Percentiles rank a stretch among this genome's conserved stretches.
Evolutionary conservation across 1,139 yeast species (phyloP).

Genomic region (Scheffersomyces illinoinensis): DNA sequence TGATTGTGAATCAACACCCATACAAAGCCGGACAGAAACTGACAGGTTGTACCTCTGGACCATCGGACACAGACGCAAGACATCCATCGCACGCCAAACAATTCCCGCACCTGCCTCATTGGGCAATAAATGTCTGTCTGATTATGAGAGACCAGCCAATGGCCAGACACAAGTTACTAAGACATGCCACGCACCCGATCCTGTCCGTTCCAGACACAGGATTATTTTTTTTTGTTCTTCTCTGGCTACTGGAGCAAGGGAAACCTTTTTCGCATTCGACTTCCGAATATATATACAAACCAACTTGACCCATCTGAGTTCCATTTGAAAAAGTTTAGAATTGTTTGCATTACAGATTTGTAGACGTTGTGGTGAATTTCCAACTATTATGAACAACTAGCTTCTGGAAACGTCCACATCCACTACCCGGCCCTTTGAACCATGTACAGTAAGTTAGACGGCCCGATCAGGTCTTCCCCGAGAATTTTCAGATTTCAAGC

Average conservation of each 20-base stretch:
- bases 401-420: not conserved
- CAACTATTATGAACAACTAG: not conserved
- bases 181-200: not conserved
- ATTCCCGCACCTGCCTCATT: not conserved
- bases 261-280: not conserved
- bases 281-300: not conserved
- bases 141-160: not conserved
- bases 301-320: not conserved
- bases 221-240: not conserved
- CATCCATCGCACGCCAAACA: not conserved
- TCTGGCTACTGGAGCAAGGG: not conserved
- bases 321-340: not conserved
- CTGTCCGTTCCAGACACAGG: not conserved
- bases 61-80: not conserved
- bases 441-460: not conserved
- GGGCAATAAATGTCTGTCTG: not conserved
- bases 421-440: not conserved
- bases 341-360: not conserved
- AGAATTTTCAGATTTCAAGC: not conserved
- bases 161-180: not conserved
- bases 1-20: not conserved
- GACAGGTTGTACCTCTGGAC: not conserved
- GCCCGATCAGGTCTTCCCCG: not conserved
- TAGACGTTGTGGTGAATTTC: not conserved
- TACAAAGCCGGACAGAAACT: not conserved